These are phyloP conservation scores for Arthrinium puccinioides DNA, from an alignment of 2,329 filamentous ascomycete species.

Conservation along the genomic window DNA sequence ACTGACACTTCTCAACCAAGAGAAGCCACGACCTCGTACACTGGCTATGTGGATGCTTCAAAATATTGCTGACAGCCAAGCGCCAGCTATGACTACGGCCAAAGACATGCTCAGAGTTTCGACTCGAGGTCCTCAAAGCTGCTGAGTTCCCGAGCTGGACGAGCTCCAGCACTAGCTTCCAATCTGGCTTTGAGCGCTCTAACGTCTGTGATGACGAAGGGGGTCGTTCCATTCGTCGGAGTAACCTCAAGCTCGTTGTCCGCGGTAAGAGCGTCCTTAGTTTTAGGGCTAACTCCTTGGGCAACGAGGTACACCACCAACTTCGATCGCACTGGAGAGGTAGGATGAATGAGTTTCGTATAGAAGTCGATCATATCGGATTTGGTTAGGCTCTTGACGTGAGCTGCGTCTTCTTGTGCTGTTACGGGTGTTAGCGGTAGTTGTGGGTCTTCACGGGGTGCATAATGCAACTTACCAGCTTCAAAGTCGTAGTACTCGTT, in stretches of 20 bases:
- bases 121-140: conserved; percentile 81
- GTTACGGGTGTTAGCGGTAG: conserved; percentile 78
- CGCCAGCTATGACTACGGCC: too few relatives aligned
- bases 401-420: conserved; percentile 78
- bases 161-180: conserved; percentile 63
- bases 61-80: background rate
- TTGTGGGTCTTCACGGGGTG: too few relatives aligned
- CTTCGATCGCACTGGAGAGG: conserved; percentile 70
- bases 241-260: conserved; percentile 24
- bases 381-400: conserved; percentile 70
- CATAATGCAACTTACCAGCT: too few relatives aligned
- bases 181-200: conserved; percentile 73
- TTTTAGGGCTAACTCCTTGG: conserved; percentile 44
- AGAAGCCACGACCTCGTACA: too few relatives aligned
- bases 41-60: background rate
- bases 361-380: conserved; percentile 75
- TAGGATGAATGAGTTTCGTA: conserved; percentile 64
- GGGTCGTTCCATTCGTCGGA: conserved; percentile 40
- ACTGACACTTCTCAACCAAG: too few relatives aligned
- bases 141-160: conserved; percentile 65
- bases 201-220: conserved; percentile 68
- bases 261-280: conserved; percentile 32
- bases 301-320: conserved; percentile 77
- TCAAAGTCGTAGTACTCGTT: conserved; percentile 88
- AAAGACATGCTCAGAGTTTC: conserved; percentile 59